phyloP scores from a whole-genome alignment of 2,329 filamentous ascomycete species.

The Aspergillus sojae region DNA sequence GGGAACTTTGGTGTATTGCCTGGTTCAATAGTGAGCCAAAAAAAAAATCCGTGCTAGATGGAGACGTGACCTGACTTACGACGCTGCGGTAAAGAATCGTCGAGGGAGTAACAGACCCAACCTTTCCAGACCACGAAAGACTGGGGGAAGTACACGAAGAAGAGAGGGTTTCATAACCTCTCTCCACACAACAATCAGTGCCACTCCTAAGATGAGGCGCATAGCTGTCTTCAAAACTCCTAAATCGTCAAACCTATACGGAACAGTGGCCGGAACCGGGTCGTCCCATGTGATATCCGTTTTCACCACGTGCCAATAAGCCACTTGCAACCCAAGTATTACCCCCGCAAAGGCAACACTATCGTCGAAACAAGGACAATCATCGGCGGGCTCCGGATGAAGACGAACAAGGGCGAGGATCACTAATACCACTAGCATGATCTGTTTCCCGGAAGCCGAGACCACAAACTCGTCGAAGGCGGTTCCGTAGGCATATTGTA shows the following conservation, averaged over 20 bases:
- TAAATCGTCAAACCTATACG: constrained; percentile 67
- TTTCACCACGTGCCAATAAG: constrained; percentile 77
- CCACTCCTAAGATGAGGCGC: constrained; percentile 76
- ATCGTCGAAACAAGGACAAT: constrained; percentile 96
- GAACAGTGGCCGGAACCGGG: constrained; percentile 61
- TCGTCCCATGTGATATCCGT: constrained; percentile 56
- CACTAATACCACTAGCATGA: constrained; percentile 64
- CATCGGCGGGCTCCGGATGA: constrained; percentile 93
- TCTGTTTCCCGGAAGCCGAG: constrained; percentile 64
- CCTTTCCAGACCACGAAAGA: constrained; percentile 84
- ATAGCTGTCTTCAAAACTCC: constrained; percentile 65
- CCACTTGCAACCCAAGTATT: constrained; percentile 79
- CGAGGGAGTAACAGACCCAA: constrained; percentile 79
- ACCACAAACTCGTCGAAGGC: constrained; percentile 72
- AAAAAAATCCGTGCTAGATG: background rate
- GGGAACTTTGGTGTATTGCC: constrained; percentile 77
- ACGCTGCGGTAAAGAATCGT: constrained; percentile 87
- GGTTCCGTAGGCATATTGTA: constrained; percentile 59
- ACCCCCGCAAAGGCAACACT: constrained; percentile 92
- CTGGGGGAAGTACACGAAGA: constrained; percentile 74
- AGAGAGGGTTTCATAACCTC: constrained; percentile 84
- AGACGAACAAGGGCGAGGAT: constrained; percentile 80
- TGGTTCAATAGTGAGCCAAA: constrained; percentile 44
- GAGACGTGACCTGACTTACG: constrained; percentile 47
- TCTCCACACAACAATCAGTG: constrained; percentile 86